A percentile compares a stretch with the other conserved stretches of the same genome.
Evolutionary conservation across 2,329 filamentous ascomycete species (phyloP).

Genomic region (Colletotrichum somersetense): DNA sequence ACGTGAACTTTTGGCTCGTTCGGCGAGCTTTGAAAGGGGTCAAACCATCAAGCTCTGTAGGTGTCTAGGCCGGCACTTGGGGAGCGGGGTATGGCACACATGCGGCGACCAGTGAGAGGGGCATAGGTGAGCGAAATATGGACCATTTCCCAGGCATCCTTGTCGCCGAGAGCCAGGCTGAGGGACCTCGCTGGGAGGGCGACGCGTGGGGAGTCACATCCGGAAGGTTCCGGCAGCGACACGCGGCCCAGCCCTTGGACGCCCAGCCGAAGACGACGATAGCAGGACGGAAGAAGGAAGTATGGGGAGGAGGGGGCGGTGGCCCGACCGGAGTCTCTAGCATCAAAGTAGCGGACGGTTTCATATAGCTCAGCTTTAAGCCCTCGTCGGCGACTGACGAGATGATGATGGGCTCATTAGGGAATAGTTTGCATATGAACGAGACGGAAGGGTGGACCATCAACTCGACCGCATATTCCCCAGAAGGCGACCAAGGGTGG

Average conservation of each 20-base stretch:
- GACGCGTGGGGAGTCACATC: not conserved
- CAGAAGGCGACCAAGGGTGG: not conserved
- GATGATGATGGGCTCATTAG: not conserved
- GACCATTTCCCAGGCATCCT: not conserved
- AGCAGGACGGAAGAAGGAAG: not conserved
- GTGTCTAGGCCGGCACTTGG: not conserved
- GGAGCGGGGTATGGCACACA: not conserved
- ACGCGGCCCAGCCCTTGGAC: not conserved
- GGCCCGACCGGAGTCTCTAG: not conserved
- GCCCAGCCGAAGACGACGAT: not conserved
- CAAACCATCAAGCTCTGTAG: not conserved
- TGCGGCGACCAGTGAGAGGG: not conserved
- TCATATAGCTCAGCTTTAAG: not conserved
- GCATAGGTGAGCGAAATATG: no score
- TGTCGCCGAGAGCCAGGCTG: not conserved
- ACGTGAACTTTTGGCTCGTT: not conserved
- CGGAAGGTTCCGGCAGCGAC: not conserved
- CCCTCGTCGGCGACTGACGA: slow-evolving; percentile 1
- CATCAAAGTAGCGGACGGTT: not conserved
- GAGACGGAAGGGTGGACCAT: not conserved
- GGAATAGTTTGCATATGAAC: slow-evolving; percentile 9
- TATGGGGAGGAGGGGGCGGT: not conserved
- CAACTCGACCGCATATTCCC: not conserved
- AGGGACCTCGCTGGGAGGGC: not conserved
- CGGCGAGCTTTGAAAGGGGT: not conserved